Evolutionary conservation across 305 asterid genomes (phyloP).

Genomic region (Fraxinus angustifolia): DNA sequence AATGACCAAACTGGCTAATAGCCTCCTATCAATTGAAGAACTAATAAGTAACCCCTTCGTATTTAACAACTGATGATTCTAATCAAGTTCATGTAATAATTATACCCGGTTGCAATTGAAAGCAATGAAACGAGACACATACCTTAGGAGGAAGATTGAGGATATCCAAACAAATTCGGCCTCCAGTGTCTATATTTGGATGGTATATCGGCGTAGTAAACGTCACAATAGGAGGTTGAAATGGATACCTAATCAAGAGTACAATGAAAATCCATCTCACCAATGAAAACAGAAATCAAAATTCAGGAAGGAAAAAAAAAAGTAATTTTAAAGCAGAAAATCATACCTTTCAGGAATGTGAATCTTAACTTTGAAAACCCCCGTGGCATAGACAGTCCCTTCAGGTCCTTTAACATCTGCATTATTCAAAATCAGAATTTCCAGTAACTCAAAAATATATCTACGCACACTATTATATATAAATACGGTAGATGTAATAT

Average conservation of each 20-base stretch:
- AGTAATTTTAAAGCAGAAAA: background rate
- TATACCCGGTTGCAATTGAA: background rate
- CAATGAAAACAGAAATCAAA: conserved; percentile 1
- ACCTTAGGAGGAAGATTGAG: conserved; percentile 96
- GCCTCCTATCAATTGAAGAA: background rate
- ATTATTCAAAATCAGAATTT: background rate
- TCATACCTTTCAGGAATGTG: conserved; percentile 72
- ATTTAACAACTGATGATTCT: background rate
- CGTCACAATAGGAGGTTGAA: conserved; percentile 83
- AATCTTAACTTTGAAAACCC: conserved; percentile 60
- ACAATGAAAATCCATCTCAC: conserved; percentile 9
- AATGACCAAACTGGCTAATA: background rate
- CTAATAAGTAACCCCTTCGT: background rate
- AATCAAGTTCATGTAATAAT: conserved; percentile 1
- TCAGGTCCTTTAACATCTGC: conserved; percentile 70
- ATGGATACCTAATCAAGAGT: conserved; percentile 56
- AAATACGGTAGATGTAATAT: background rate
- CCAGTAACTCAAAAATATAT: background rate
- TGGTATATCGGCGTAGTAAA: conserved; percentile 74
- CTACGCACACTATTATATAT: background rate
- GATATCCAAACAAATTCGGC: conserved; percentile 89
- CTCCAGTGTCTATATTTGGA: conserved; percentile 82
- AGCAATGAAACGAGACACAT: background rate
- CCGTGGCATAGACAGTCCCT: conserved; percentile 68
- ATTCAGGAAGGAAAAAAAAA: background rate